Evolutionary conservation across 805 yeast genomes (phyloP), one percentile per base, ranked within the genome.

Genomic region (Metschnikowia hibisci): DNA sequence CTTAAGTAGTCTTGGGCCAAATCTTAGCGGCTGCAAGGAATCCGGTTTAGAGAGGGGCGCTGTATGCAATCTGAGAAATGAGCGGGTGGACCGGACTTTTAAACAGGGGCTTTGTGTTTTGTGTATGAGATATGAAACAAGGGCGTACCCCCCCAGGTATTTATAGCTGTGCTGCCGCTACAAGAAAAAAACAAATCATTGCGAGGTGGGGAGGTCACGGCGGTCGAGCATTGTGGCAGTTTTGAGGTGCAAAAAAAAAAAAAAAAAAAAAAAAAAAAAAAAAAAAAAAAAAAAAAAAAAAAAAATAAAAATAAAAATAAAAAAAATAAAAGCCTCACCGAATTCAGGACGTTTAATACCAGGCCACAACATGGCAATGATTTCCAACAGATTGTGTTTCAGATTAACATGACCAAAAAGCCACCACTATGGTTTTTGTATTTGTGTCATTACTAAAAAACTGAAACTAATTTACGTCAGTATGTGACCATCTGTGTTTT

Each of bases 151-250:
- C 10, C 9, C 14, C 8, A 15, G 14, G 23, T 26, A 35, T 35
- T 35, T 35, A 35, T 35, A 35, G 32, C 18, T 35, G 39, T 25
- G 29, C 16, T 16, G 25, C 30, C 30, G 40, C 33, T 20, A 18
- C 33, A 30, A 35, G 30, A 25, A 22, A 37, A 14, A 16, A 37
- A 29, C 31, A 34, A 6, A 20, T 27, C 40, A 29, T 37, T 37
- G 40, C 22, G 37, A 23, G 37, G 28, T n/a, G 40, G 33, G 34
- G 40, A 13, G 14, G 27, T 36, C 15, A 37, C 40, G 40, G 40
- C 40, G 14, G 40, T 29, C 8, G 32, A 30, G 40, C 40, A 37
- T 29, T 37, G 39, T 37, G 40, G 33, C 39, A 35, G 32, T 12
- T 14, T 20, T 8, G 27, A 20, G 18, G 9, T 13, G 16, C 22